Conservation (phyloP, 805 yeast genomes). For the Monosporozyma unispora region DNA sequence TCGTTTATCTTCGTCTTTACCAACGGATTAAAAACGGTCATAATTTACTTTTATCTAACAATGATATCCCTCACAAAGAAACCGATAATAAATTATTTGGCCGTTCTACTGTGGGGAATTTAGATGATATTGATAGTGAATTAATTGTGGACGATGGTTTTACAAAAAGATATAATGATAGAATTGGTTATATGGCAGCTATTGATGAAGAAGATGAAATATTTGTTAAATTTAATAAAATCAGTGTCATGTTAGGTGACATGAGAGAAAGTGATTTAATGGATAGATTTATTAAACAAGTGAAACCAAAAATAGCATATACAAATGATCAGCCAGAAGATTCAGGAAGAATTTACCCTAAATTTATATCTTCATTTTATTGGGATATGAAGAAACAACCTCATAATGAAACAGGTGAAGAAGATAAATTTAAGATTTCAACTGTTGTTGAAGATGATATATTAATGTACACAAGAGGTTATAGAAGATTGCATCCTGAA, state of each 20-base stretch:
- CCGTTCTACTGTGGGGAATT: neutral
- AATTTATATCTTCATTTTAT: conserved; percentile 64
- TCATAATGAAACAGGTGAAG: neutral
- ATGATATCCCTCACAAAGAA: neutral
- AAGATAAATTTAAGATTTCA: neutral
- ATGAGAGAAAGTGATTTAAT: conserved; percentile 43
- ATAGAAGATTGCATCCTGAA: conserved; percentile 41
- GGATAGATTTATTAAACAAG: conserved; percentile 28
- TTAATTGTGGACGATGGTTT: conserved; percentile 1
- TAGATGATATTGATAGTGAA: conserved; percentile 1
- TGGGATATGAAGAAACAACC: conserved; percentile 47
- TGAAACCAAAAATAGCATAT: neutral
- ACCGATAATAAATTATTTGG: neutral
- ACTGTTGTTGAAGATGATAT: conserved; percentile 1
- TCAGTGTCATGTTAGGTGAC: conserved; percentile 82
- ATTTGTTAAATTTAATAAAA: conserved; percentile 36
- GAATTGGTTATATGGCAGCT: neutral
- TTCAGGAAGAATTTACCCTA: conserved; percentile 38
- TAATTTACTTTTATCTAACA: neutral
- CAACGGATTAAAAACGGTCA: neutral
- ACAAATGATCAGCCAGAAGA: neutral
- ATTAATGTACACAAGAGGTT: conserved; percentile 36
- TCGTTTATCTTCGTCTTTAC: neutral
- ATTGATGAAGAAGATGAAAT: conserved; percentile 6
- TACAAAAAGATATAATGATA: conserved; percentile 2